Conservation (phyloP, 805 yeast species). For the Cyberlindnera mycetangii region DNA sequence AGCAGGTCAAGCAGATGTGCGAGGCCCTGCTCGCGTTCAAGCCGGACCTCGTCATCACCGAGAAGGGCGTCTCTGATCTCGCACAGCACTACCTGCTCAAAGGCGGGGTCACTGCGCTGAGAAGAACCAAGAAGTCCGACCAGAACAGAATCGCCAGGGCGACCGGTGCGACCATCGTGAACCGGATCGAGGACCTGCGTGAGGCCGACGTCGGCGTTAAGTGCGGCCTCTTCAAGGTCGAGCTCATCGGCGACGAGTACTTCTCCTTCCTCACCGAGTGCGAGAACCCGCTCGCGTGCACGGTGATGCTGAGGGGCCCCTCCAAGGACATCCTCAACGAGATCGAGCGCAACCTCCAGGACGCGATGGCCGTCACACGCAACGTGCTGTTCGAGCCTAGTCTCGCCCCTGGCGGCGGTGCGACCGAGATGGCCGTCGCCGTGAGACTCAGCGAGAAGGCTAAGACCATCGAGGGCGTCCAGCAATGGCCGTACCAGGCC, state of each 20-base stretch:
- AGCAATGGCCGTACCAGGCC: slow-evolving; percentile 98
- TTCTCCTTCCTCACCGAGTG: slow-evolving; percentile 83
- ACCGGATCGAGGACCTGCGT: slow-evolving; percentile 90
- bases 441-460: slow-evolving; percentile 88
- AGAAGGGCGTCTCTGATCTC: slow-evolving; percentile 95
- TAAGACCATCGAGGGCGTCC: slow-evolving; percentile 87
- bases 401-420: slow-evolving; percentile 98
- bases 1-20: slow-evolving; percentile 86
- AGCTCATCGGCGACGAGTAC: slow-evolving; percentile 96
- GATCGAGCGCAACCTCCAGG: slow-evolving; percentile 94
- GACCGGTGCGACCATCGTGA: slow-evolving; percentile 96
- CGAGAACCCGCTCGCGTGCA: slow-evolving; percentile 86
- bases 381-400: slow-evolving; percentile 94
- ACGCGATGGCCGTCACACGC: slow-evolving; percentile 97
- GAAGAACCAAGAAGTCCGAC: slow-evolving; percentile 95
- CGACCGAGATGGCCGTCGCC: slow-evolving; percentile 97
- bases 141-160: slow-evolving; percentile 96
- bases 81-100: slow-evolving; percentile 95
- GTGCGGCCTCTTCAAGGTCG: slow-evolving; percentile 91
- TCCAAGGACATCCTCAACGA: slow-evolving; percentile 95
- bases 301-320: slow-evolving; percentile 90
- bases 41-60: slow-evolving; percentile 94
- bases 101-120: slow-evolving; percentile 87
- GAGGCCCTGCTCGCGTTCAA: slow-evolving; percentile 79
- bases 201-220: slow-evolving; percentile 85